Conservation (phyloP, 2,329 filamentous ascomycete genomes). For the Myriosclerotinia scirpicola region DNA sequence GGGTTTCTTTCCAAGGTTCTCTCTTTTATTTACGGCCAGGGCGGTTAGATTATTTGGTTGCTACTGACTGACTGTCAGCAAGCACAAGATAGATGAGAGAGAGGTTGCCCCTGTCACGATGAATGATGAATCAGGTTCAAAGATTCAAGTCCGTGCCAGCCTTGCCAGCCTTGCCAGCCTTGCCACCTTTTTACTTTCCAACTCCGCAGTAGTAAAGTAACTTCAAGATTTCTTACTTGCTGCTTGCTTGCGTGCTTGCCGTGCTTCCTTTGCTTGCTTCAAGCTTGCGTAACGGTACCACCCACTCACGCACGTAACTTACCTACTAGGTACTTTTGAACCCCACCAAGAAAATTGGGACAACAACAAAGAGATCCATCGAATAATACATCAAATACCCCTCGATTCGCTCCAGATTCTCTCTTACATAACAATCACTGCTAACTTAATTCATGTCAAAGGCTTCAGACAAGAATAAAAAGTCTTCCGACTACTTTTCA, state of each 20-base stretch:
- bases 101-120: not conserved
- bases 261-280: not conserved
- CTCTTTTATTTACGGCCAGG: too few relatives aligned
- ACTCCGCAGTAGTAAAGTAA: conserved; percentile 1
- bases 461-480: not conserved
- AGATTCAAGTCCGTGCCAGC: not conserved
- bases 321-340: not conserved
- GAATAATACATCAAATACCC: not conserved
- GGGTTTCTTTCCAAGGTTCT: too few relatives aligned
- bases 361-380: conserved; percentile 20
- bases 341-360: conserved; percentile 21
- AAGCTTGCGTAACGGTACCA: conserved; percentile 10
- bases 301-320: not conserved
- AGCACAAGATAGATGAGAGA: not conserved
- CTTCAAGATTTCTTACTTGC: not conserved
- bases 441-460: conserved; percentile 10
- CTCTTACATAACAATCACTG: not conserved
- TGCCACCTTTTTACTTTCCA: conserved; percentile 4
- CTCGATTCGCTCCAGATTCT: conserved; percentile 1
- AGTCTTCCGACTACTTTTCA: conserved; percentile 1
- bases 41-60: too few relatives aligned
- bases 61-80: too few relatives aligned
- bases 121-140: not conserved
- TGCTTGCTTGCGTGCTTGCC: conserved; percentile 7
- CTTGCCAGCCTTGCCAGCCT: conserved; percentile 6